Percentiles rank a stretch among this genome's conserved stretches.
phyloP scores from a whole-genome alignment of 257 asterid genomes.

The Solanum clarkiae region DNA sequence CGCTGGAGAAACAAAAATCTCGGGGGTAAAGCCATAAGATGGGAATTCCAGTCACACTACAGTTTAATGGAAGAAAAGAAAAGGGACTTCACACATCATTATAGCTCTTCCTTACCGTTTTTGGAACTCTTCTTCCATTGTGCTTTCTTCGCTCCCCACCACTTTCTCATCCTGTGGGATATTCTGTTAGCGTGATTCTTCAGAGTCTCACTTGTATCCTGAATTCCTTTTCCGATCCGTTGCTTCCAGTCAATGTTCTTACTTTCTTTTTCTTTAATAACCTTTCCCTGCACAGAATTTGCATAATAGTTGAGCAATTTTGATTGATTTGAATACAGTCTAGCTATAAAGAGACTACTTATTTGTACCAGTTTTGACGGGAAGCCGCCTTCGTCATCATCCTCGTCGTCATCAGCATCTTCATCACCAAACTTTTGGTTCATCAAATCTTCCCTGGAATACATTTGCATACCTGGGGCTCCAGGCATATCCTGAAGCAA shows the following conservation, averaged over 20 bases:
- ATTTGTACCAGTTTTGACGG: constrained; percentile 57
- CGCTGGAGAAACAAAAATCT: neutral
- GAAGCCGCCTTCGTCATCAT: constrained; percentile 45
- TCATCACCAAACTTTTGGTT: constrained; percentile 62
- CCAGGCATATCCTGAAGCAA: constrained; percentile 77
- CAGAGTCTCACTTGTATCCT: constrained; percentile 40
- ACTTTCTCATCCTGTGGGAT: constrained; percentile 33
- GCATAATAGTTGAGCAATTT: neutral
- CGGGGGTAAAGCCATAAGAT: neutral
- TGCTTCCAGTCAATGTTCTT: constrained; percentile 58
- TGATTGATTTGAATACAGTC: neutral
- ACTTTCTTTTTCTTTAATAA: constrained; percentile 31
- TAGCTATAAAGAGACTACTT: neutral
- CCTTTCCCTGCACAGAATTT: constrained; percentile 46
- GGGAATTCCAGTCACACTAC: neutral
- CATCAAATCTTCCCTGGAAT: constrained; percentile 85
- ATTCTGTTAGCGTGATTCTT: constrained; percentile 35
- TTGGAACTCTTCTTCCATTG: constrained; percentile 24
- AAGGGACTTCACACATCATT: neutral
- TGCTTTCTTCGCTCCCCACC: constrained; percentile 57
- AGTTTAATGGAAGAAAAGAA: neutral
- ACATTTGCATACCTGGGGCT: constrained; percentile 95
- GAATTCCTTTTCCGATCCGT: constrained; percentile 25
- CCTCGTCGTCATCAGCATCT: constrained; percentile 63
- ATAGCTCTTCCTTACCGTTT: constrained; percentile 46